Evolutionary conservation across 169 alveolate species (phyloP).

Genomic region (Besnoitia besnoiti): DNA sequence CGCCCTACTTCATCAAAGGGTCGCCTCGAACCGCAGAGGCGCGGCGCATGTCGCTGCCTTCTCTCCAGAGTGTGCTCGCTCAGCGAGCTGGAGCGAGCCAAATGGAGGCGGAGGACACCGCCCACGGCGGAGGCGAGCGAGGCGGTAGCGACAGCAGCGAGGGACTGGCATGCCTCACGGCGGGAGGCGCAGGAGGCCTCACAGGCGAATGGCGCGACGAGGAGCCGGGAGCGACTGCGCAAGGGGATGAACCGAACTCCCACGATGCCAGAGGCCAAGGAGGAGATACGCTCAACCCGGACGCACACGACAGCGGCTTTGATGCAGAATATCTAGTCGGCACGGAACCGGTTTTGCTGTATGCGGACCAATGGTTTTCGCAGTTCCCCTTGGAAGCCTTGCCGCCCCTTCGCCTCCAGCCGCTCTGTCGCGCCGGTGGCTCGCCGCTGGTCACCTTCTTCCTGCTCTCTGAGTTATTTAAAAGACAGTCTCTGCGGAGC

Average conservation of each 20-base stretch:
- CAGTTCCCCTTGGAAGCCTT: slow-evolving; percentile 11
- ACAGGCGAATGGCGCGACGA: neutral
- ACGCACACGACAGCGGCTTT: neutral
- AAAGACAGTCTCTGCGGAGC: neutral
- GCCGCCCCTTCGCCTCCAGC: slow-evolving; percentile 19
- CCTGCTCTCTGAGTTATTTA: neutral
- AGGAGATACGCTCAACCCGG: neutral
- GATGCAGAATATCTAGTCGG: neutral
- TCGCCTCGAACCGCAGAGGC: neutral
- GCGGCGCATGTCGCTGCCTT: neutral
- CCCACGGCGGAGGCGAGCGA: too few species aligned
- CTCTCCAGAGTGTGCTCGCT: neutral
- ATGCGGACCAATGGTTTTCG: neutral
- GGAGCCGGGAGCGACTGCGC: neutral
- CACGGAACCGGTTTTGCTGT: neutral
- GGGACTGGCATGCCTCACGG: too few species aligned
- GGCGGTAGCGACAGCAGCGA: too few species aligned
- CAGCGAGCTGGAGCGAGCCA: neutral
- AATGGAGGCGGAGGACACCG: too few species aligned
- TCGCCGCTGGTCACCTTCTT: neutral
- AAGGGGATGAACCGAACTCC: neutral
- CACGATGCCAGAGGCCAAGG: too few species aligned
- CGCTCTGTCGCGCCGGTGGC: slow-evolving; percentile 3
- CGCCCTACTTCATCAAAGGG: neutral
- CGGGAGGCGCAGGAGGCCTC: too few species aligned